Base-by-base conservation (phyloP, 108 stramenopile species). In the Aurantiochytrium sp. region DNA sequence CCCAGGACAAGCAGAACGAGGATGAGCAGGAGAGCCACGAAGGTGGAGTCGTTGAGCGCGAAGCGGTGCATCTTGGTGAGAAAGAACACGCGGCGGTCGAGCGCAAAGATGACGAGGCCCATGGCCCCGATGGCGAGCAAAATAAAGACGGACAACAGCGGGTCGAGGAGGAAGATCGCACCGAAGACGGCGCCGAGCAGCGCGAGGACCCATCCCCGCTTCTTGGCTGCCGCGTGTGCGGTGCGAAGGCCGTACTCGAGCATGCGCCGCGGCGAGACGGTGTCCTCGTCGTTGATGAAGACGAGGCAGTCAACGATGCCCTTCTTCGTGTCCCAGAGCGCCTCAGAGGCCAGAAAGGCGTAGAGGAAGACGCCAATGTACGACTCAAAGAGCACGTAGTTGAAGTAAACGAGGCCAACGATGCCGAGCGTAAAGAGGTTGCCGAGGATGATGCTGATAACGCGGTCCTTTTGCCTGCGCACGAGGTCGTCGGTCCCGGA, bases 331-430 rank as follows among this genome's bases (percentile, higher is more conserved):
- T 81, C 73, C 73, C 73, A 81, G 6, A 81, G 24, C 3, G 73
- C 73, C 45, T 81, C 73, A 24, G 73, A 81, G 24, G 45, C 73
- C 0, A 81, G 45, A 30, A 81, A 81, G 45, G 73, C 39, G 45
- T 81, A 81, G 42, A 81, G 73, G 30, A 81, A 81, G 8, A 81
- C 73, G 2, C 73, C 45, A 48, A 81, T 81, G 73, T 81, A 81
- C 6, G 42, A 48, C 24, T 81, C 73, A 48, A 81, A 81, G 45
- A 81, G 73, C 12, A 81, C 45, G 73, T 81, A 81, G 73, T 81
- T 81, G 45, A 81, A 48, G 30, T 81, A 81, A 0, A 81, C 42
- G 24, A 81, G 42, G 36, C 42, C 45, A 48, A 81, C 0, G 39
- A 81, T 81, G 73, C 39, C 45, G 45, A 81, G 73, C 1, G 73